Conservation (phyloP, 2,329 filamentous ascomycete genomes). For the Alternaria brassicicola region DNA sequence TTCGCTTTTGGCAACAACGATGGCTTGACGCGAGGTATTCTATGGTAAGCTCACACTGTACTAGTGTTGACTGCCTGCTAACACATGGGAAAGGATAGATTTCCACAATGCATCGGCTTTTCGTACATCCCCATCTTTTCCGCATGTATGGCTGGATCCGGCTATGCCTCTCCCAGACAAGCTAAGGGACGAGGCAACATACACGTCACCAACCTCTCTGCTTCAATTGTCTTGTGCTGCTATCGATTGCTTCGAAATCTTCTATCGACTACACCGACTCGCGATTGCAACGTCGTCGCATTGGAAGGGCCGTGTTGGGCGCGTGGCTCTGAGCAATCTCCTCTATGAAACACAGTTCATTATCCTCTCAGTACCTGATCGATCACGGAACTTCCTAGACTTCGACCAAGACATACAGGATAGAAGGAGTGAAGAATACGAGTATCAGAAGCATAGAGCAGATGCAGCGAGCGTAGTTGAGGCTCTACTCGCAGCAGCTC, state of each 20-base stretch:
- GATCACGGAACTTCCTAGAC: conserved; percentile 20
- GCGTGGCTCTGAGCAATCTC: conserved; percentile 26
- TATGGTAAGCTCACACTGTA: conserved; percentile 22
- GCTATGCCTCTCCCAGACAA: conserved; percentile 25
- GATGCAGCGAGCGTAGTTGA: conserved; percentile 30
- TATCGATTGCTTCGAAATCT: conserved; percentile 36
- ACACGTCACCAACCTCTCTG: conserved; percentile 28
- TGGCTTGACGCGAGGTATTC: conserved; percentile 30
- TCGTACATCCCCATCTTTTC: conserved; percentile 27
- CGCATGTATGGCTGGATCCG: conserved; percentile 22
- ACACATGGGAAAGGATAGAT: conserved; percentile 26
- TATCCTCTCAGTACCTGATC: conserved; percentile 28
- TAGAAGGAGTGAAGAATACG: neutral
- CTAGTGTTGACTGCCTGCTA: neutral
- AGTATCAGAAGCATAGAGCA: conserved; percentile 7
- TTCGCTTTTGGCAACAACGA: conserved; percentile 32
- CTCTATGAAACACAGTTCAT: conserved; percentile 32
- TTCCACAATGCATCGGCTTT: conserved; percentile 32
- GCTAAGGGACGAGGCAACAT: conserved; percentile 29
- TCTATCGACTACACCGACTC: conserved; percentile 34
- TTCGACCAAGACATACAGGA: conserved; percentile 14
- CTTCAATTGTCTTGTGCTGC: conserved; percentile 27
- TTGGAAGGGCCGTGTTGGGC: conserved; percentile 20
- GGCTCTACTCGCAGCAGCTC: conserved; percentile 16
- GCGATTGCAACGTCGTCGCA: conserved; percentile 25